phyloP scores from a whole-genome alignment of 148 eudicot genomes.

The Rhododendron vialii region DNA sequence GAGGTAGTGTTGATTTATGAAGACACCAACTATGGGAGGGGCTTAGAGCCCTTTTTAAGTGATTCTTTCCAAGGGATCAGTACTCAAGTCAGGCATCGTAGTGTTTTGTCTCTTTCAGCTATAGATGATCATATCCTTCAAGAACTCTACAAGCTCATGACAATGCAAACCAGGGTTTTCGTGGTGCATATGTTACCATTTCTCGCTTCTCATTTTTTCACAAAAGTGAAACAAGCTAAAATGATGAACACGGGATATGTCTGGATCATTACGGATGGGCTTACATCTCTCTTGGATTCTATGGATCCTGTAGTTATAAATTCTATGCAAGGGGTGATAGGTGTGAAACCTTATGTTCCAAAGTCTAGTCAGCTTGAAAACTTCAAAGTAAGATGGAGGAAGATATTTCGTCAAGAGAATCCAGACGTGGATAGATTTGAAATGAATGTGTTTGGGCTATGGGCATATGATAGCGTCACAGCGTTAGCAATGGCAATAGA shows the following conservation, averaged over 20 bases:
- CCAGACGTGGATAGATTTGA: conserved; percentile 25
- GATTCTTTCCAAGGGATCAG: conserved; percentile 29
- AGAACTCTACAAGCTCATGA: conserved; percentile 47
- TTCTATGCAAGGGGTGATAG: conserved; percentile 67
- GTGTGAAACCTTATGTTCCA: conserved; percentile 47
- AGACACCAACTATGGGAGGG: conserved; percentile 43
- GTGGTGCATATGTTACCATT: conserved; percentile 51
- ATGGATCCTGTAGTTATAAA: conserved; percentile 25
- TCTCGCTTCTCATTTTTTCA: conserved; percentile 47
- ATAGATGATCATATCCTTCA: conserved; percentile 34
- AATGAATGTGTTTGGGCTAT: conserved; percentile 37
- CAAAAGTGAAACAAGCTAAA: conserved; percentile 36
- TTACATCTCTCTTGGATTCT: conserved; percentile 38
- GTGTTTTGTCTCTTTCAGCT: conserved; percentile 37
- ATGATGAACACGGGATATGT: conserved; percentile 71
- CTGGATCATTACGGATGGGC: conserved; percentile 57
- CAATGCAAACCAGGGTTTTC: conserved; percentile 60
- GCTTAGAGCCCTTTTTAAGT: conserved; percentile 38
- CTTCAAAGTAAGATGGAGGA: conserved; percentile 43
- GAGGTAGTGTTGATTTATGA: conserved; percentile 50
- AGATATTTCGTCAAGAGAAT: conserved; percentile 29
- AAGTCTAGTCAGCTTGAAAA: conserved; percentile 22
- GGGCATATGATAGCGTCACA: conserved; percentile 58
- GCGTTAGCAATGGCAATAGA: conserved; percentile 56
- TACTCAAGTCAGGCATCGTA: conserved; percentile 31